Evolutionary conservation across 805 yeast species (phyloP).

Genomic region (Monosporozyma solicola): DNA sequence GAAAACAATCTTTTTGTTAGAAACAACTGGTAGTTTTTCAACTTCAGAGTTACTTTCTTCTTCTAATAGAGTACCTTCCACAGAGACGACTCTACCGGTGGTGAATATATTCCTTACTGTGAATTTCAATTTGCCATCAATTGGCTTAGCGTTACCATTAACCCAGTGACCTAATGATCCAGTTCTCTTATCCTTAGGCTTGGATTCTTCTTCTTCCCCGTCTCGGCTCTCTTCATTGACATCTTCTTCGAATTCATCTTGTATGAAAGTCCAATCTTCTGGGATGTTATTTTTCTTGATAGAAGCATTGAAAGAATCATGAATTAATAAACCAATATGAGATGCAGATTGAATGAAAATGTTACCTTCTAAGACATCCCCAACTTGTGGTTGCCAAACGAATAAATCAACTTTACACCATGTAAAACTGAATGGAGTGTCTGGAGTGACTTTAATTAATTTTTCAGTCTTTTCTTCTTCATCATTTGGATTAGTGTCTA

Average conservation of each 20-base stretch:
- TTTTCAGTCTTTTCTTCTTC: constrained; percentile 33
- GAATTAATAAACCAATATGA: constrained; percentile 83
- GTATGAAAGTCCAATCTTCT: constrained; percentile 74
- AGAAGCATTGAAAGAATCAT: constrained; percentile 92
- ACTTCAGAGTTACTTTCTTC: constrained; percentile 33
- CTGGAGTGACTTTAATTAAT: constrained; percentile 61
- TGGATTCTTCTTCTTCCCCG: constrained; percentile 6
- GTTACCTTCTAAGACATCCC: constrained; percentile 80
- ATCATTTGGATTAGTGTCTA: constrained; percentile 37
- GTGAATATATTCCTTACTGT: constrained; percentile 62
- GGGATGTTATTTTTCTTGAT: constrained; percentile 83
- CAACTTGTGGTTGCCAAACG: constrained; percentile 86
- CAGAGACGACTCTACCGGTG: constrained; percentile 72
- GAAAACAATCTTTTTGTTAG: constrained; percentile 41
- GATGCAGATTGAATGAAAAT: constrained; percentile 89
- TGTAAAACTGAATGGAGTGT: constrained; percentile 78
- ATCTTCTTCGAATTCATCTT: constrained; percentile 51
- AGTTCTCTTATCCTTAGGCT: constrained; percentile 14
- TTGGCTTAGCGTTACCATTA: constrained; percentile 60
- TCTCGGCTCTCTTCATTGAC: constrained; percentile 13
- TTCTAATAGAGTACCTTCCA: constrained; percentile 72
- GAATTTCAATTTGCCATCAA: constrained; percentile 78
- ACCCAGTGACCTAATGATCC: constrained; percentile 81
- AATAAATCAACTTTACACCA: constrained; percentile 81
- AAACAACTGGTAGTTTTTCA: constrained; percentile 46